Base-by-base conservation (phyloP, 768 basidiomycete species). In the Pseudohyphozyma bogoriensis region DNA sequence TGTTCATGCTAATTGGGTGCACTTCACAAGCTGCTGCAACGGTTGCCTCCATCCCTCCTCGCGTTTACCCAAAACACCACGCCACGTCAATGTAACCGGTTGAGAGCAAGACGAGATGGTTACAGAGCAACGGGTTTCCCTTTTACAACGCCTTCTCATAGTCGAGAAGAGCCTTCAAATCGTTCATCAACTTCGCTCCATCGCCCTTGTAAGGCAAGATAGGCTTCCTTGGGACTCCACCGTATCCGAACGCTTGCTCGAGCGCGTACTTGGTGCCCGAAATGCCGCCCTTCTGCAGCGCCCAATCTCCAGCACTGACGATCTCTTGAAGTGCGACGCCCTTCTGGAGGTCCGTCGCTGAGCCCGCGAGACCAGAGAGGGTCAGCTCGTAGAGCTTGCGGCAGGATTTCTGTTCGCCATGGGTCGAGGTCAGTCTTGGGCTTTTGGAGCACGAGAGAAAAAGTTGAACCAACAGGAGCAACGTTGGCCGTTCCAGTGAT, bases 251-350 rank as follows among this genome's bases (percentile, higher is more conserved):
- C 52, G 85, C 79, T 70, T 80, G 85, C 72, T 74, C 73, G 28
- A 77, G 62, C 15, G 72, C 72, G 62, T 72, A 73, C 67, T 76
- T 76, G 40, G 72, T 73, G 24, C 73, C 73, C 3, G 66, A 62
- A 42, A 74, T 71, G 36, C 74, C 73, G 24, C 72, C 72, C 57
- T 74, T 74, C 53, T 75, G 72, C 56, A 75, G 71, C 58, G 71
- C 68, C 66, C 72, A 74, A 62, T 77, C 76, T 26, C 73, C 71
- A 12, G 70, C 58, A 12, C 72, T 70, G 6, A 77, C 73, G 63
- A 90, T 82, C 13, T 82, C 86, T 70, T 96, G 91, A 31, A 93
- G 71, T 18, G 77, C 79, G 67, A 84, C 83, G 10, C 87, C 85
- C 69, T 86, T 83, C 0, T 79, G 74, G 37, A 90, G 80, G 29